Evolutionary conservation across 2,329 filamentous ascomycete species (phyloP), one percentile per base, ranked within the genome.

Genomic region (Calonectria hawksworthii): DNA sequence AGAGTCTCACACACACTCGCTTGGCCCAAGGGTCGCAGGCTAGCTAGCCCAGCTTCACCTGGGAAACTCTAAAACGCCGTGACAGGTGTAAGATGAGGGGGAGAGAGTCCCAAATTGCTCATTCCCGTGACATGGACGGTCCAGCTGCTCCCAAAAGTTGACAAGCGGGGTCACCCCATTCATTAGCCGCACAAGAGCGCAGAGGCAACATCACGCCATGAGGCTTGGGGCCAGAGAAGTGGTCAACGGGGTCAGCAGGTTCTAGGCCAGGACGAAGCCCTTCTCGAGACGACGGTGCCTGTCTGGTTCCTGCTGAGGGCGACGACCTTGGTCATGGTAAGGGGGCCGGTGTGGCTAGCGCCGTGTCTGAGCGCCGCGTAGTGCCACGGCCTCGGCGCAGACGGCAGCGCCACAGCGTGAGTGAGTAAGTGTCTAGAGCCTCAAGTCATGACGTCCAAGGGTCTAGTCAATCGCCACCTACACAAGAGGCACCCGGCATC

Each of bases 181-280:
- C 56, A 38, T 28, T 63, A 63, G 9, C 56, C 16, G 56, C 34
- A 18, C 21, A 21, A 4, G 13, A 26, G 13, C 8, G 23, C 13
- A 38, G n/a, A 41, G n/a, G 36, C 56, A 63, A 63, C 56, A 63
- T 63, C 56, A 63, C 56, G 56, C 56, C 56, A 63, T 63, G 56
- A 63, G 56, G 56, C 56, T 41, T 63, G 56, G 23, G 26, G 38
- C 56, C 56, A 41, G 56, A 63, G n/a, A 41, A 63, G n/a, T n/a
- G 13, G 56, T 26, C 26, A 14, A 47, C 23, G 6, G 5, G 23
- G 14, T 63, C 34, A 13, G 6, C 34, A n/a, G 56, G 34, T 63
- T 63, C 56, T 63, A 28, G 56, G 56, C 56, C 56, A 63, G 56
- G 23, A 41, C 56, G 36, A 41, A 63, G 56, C 6, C 56, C 23